Base-by-base conservation (phyloP, 2,329 filamentous ascomycete genomes). In the Colletotrichum spaethianum region DNA sequence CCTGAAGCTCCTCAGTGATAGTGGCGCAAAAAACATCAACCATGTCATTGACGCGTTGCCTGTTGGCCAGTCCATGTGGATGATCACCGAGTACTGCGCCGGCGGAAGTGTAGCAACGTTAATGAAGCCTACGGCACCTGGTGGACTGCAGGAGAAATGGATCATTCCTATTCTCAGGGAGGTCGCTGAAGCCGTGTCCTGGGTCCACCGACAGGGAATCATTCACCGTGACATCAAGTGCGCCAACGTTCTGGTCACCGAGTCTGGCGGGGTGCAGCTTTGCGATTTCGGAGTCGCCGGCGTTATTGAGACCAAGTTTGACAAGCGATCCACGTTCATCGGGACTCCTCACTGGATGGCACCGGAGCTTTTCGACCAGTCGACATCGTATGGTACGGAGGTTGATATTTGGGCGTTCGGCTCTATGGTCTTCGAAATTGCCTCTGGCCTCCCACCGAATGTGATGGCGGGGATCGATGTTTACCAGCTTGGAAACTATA, bases 291-390 rank as follows among this genome's bases (percentile, higher is more conserved):
- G 94, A 74, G 93, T 96, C 59, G 93, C 94, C 38, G 93, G 93
- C 55, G 90, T 94, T 57, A 89, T 95, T 68, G 93, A 95, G 79
- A 92, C 88, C 52, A 92, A 93, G 75, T 88, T 91, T 66, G 91
- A 93, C 76, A 96, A 96, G 82, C 87, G 93, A 64, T 92, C 92
- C 4, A 96, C 94, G 0, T 92, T 96, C 60, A 93, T 96, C 67
- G 94, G 94, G 28, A 96, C 94, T 0, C 92, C 92, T 3, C 91
- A 95, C 80, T 96, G 93, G 93, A 95, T 96, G 93, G 93, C 94
- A 0, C 93, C 93, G 0, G 94, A 96, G 77, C 86, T 96, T 16
- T 92, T 93, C 75, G 89, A 92, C 69, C 86, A 88, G 46, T 85
- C 88, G 4, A 86, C 88, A 12, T 90, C 90, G 6, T 93, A 93